These are phyloP conservation scores for Daedaleopsis nitida DNA, from an alignment of 768 basidiomycete species.

Conservation along the genomic window DNA sequence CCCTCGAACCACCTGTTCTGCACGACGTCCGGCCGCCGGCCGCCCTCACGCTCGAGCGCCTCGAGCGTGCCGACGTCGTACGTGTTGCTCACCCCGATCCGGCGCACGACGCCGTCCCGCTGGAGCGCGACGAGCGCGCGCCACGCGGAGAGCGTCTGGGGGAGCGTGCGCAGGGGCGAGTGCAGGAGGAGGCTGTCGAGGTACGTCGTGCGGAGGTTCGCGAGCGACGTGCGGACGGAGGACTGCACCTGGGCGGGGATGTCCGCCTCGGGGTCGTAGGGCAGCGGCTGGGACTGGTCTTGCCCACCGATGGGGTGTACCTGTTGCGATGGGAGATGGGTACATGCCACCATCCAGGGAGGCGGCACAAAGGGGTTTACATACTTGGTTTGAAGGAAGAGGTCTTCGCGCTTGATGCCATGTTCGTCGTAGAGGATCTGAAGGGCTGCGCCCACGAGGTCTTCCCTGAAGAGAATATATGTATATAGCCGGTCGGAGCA, in stretches of 20 bases:
- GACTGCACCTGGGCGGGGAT: slow-evolving; percentile 60
- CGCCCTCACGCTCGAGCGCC: slow-evolving; percentile 52
- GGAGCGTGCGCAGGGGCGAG: slow-evolving; percentile 61
- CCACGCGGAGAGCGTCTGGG: slow-evolving; percentile 73
- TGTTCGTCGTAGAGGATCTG: slow-evolving; percentile 55
- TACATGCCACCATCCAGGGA: too few species aligned
- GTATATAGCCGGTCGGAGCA: background rate
- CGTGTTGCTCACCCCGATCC: slow-evolving; percentile 78
- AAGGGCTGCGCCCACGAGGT: slow-evolving; percentile 78
- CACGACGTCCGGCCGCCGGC: slow-evolving; percentile 62
- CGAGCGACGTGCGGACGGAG: slow-evolving; percentile 66
- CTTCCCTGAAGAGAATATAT: slow-evolving; percentile 50
- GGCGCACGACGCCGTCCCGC: slow-evolving; percentile 60
- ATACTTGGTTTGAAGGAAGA: slow-evolving; percentile 84
- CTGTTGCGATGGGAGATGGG: slow-evolving; percentile 36
- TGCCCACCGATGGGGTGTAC: slow-evolving; percentile 78
- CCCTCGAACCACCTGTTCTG: slow-evolving; percentile 87
- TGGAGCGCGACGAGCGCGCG: slow-evolving; percentile 59
- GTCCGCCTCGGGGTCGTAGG: slow-evolving; percentile 61
- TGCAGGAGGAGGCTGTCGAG: slow-evolving; percentile 82
- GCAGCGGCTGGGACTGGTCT: slow-evolving; percentile 67
- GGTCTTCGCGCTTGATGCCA: slow-evolving; percentile 63
- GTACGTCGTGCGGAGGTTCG: slow-evolving; percentile 70
- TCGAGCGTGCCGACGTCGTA: slow-evolving; percentile 63
- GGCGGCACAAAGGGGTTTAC: background rate